Evolutionary conservation across 2,329 filamentous ascomycete genomes (phyloP).

Genomic region (Botrytis hyacinthi): DNA sequence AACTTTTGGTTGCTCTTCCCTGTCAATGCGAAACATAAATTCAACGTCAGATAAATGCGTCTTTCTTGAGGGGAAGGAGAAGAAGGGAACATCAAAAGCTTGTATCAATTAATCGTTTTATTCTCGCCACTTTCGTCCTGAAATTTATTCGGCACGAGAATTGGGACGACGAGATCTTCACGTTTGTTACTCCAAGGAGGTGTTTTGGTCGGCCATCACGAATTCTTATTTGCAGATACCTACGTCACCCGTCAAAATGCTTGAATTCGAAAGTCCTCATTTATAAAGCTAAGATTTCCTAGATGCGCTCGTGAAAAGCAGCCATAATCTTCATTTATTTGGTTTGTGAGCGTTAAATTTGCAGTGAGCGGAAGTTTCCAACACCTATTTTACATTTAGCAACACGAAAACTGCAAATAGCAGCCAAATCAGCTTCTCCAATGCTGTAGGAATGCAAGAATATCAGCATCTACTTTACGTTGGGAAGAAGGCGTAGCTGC

Average conservation of each 20-base stretch:
- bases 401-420: neutral
- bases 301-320: neutral
- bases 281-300: neutral
- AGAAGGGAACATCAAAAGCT: neutral
- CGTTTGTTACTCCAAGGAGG: neutral
- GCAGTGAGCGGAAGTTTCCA: neutral
- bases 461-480: neutral
- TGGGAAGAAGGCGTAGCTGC: neutral
- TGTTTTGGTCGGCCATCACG: neutral
- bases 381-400: neutral
- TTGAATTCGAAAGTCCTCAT: neutral
- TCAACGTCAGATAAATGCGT: neutral
- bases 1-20: neutral
- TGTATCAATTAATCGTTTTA: neutral
- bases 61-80: neutral
- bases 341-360: neutral
- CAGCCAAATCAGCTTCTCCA: neutral
- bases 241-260: neutral
- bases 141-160: neutral
- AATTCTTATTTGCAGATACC: neutral
- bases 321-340: neutral
- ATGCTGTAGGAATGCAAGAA: neutral
- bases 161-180: neutral
- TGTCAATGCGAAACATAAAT: neutral
- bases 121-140: neutral